A percentile compares a stretch with the other conserved stretches of the same genome.
These are phyloP conservation scores for Diversispora eburnea DNA, from an alignment of 192 early-diverging fungal species.

Conservation along the genomic window DNA sequence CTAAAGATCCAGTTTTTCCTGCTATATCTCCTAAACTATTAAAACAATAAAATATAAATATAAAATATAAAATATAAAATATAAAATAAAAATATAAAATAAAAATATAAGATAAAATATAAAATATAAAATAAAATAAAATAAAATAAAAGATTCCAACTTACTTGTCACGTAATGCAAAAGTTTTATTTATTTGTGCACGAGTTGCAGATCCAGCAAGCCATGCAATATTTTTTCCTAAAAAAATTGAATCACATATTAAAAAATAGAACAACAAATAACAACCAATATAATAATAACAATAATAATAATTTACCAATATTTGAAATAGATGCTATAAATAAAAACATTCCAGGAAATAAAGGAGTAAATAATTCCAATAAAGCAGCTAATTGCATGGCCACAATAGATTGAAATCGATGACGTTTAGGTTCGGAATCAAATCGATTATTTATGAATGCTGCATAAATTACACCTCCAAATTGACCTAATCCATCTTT, in stretches of 20 bases:
- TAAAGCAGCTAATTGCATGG: conserved; percentile 71
- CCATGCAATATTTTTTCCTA: conserved; percentile 79
- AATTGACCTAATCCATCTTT: conserved; percentile 88
- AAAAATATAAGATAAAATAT: conserved; percentile 12
- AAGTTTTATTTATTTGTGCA: conserved; percentile 78
- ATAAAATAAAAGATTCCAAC: conserved; percentile 57
- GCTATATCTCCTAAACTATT: background rate
- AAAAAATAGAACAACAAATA: background rate
- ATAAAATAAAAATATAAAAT: background rate
- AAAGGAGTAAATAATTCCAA: conserved; percentile 79
- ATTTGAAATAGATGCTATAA: conserved; percentile 73
- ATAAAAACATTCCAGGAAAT: conserved; percentile 69
- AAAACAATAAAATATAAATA: background rate
- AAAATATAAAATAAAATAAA: conserved; percentile 33
- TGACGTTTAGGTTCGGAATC: conserved; percentile 82
- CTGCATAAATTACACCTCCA: conserved; percentile 81
- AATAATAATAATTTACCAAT: conserved; percentile 50
- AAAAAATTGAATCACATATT: background rate
- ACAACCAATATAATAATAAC: background rate
- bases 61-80: background rate
- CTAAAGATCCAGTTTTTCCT: too few relatives aligned
- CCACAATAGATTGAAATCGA: conserved; percentile 67
- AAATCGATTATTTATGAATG: conserved; percentile 67
- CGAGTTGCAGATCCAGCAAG: conserved; percentile 73
- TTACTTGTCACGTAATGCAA: conserved; percentile 67